Percentiles rank a stretch among this genome's conserved stretches.
phyloP scores from a whole-genome alignment of 2,329 filamentous ascomycete species.

The Pseudohalonectria lignicola region DNA sequence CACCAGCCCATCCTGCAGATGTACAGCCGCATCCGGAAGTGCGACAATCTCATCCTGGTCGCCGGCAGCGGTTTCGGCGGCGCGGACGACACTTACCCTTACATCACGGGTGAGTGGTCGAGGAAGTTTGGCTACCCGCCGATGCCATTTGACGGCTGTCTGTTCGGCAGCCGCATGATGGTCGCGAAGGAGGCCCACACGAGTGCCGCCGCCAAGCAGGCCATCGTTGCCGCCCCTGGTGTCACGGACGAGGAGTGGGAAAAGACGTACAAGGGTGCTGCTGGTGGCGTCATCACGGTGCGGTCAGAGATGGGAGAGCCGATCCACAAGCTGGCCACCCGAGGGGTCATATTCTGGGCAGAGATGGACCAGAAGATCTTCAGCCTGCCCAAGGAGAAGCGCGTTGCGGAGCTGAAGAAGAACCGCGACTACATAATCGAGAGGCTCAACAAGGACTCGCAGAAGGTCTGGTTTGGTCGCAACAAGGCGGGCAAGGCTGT shows the following conservation, averaged over 20 bases:
- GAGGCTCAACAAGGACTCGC: constrained; percentile 91
- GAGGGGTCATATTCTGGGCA: constrained; percentile 92
- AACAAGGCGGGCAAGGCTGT: constrained; percentile 72
- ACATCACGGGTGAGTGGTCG: constrained; percentile 85
- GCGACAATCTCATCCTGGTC: constrained; percentile 77
- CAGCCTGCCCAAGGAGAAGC: constrained; percentile 88
- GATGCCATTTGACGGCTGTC: constrained; percentile 88
- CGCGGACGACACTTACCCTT: constrained; percentile 82
- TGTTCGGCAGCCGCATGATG: constrained; percentile 93
- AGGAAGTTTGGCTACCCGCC: constrained; percentile 74
- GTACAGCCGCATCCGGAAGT: constrained; percentile 79
- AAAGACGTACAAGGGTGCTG: constrained; percentile 81
- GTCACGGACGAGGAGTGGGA: constrained; percentile 80
- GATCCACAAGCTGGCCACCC: constrained; percentile 95
- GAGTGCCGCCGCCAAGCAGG: constrained; percentile 76
- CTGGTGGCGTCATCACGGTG: constrained; percentile 91
- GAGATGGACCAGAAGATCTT: constrained; percentile 99
- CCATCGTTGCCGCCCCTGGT: constrained; percentile 77
- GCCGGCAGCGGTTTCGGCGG: constrained; percentile 89
- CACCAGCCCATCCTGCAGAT: constrained; percentile 84
- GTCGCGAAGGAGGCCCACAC: constrained; percentile 87
- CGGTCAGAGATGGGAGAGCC: constrained; percentile 99
- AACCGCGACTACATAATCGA: constrained; percentile 85
- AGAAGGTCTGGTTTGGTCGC: constrained; percentile 92
- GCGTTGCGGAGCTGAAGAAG: constrained; percentile 77